phyloP scores from a whole-genome alignment of 1,284 basidiomycete species.

The Tylopilus orsonianus region DNA sequence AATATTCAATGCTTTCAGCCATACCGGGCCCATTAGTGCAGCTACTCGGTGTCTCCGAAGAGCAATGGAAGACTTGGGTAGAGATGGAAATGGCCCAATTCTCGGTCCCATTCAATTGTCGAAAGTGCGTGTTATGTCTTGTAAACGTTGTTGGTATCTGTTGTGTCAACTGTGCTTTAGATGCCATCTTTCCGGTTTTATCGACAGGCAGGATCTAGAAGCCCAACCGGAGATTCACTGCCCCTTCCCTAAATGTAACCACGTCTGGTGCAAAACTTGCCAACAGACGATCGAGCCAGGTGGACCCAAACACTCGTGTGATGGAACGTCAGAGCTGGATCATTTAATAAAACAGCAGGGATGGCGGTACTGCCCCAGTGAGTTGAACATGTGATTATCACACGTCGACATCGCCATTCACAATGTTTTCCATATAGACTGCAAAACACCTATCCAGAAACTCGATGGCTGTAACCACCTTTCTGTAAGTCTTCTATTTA shows the following conservation, averaged over 20 bases:
- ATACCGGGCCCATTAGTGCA: constrained; percentile 41
- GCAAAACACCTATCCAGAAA: constrained; percentile 59
- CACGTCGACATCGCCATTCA: too few relatives aligned
- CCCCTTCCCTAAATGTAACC: constrained; percentile 45
- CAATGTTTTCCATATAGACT: constrained; percentile 41
- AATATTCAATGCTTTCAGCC: constrained; percentile 30
- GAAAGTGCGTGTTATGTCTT: constrained; percentile 20
- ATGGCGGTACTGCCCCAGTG: constrained; percentile 61
- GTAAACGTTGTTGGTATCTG: not conserved
- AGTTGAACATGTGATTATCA: too few relatives aligned
- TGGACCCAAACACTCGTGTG: constrained; percentile 52
- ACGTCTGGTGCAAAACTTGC: constrained; percentile 56
- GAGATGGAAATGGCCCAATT: constrained; percentile 55
- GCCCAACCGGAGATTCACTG: constrained; percentile 41
- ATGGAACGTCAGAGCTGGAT: constrained; percentile 53
- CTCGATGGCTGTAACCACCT: constrained; percentile 62
- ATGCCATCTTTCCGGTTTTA: constrained; percentile 45
- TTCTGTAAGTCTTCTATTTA: constrained; percentile 42
- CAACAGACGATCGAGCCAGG: constrained; percentile 41
- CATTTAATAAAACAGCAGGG: constrained; percentile 50
- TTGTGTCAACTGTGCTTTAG: constrained; percentile 29
- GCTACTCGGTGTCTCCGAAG: constrained; percentile 48
- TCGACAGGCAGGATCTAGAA: constrained; percentile 50
- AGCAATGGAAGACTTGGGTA: constrained; percentile 48
- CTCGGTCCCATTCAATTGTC: constrained; percentile 45